Evolutionary conservation across 2,329 filamentous ascomycete species (phyloP).

Genomic region (Monilinia laxa): DNA sequence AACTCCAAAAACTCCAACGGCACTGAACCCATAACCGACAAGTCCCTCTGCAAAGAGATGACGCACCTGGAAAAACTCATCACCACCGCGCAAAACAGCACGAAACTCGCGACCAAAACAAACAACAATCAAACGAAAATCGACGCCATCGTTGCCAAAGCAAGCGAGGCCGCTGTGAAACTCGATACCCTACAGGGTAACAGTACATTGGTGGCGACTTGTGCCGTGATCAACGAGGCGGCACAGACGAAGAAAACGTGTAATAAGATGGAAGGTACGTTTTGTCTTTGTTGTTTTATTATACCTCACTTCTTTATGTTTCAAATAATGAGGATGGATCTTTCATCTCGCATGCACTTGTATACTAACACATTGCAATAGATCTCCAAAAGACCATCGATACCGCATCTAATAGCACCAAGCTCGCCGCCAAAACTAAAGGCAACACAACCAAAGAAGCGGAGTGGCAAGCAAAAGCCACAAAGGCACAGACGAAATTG

Average conservation of each 20-base stretch:
- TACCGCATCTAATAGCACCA: constrained; percentile 25
- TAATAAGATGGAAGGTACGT: constrained; percentile 15
- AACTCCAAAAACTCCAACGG: constrained; percentile 25
- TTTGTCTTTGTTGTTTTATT: too few relatives aligned
- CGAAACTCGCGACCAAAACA: constrained; percentile 40
- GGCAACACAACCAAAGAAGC: constrained; percentile 28
- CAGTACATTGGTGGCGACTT: constrained; percentile 42
- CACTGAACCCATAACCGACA: constrained; percentile 36
- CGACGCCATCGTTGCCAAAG: constrained; percentile 43
- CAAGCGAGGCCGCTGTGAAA: constrained; percentile 37
- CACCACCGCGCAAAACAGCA: constrained; percentile 42
- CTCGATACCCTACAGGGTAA: constrained; percentile 42
- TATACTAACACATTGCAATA: background rate
- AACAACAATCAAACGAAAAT: constrained; percentile 44
- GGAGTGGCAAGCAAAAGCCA: constrained; percentile 23
- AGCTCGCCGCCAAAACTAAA: constrained; percentile 22
- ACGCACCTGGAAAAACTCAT: constrained; percentile 38
- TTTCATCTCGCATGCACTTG: too few relatives aligned
- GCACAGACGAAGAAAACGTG: constrained; percentile 23
- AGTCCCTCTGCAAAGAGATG: constrained; percentile 42
- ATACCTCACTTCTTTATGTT: too few relatives aligned
- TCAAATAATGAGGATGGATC: too few relatives aligned
- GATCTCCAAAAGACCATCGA: constrained; percentile 27
- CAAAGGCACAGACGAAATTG: constrained; percentile 23
- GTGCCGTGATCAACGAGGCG: constrained; percentile 40